Base-by-base conservation (phyloP, 495 filamentous ascomycete genomes). In the Venustampulla echinocandica region DNA sequence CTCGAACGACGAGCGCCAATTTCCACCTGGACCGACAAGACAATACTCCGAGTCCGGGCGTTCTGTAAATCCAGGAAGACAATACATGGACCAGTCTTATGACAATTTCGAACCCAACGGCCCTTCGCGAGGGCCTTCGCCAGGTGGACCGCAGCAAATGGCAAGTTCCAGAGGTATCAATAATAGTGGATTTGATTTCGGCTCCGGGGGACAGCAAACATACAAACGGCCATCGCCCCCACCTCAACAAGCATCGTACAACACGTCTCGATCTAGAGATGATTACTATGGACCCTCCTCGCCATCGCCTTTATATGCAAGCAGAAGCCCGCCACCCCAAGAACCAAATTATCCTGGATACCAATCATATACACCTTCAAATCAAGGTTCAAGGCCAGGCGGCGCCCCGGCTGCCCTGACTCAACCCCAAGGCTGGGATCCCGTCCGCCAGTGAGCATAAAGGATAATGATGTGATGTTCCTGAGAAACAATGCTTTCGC, bases 141-240 rank as follows among this genome's bases (percentile, higher is more conserved):
- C 32, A 9, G 22, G 14, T 0, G 44, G 42, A 6, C 52, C 34
- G 17, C 30, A 40, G 15, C 44, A 42, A 19, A 42, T 56, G 45
- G 46, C 49, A 15, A 54, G 50, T 7, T 50, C 55, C 2, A 43
- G 50, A 1, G 20, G 41, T 9, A 46, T 40, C 17, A 58, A 52
- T 35, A 58, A 51, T 27, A 38, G 44, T 15, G 55, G 55, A 17
- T 58, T 58, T 21, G 55, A 58, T 37, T 58, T 58, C 21, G 55
- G 51, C 0, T 42, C 21, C 24, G 32, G 22, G 17, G 19, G 5
- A 13, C 35, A 49, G 24, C 51, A 54, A 32, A 14, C 21, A 0
- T 43, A 46, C 28, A 22, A 25, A 15, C 35, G 37, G 5, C 55
- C 50, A 11, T 41, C 44, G 5, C 50, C 50, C 25, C 40, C 50